Conservation (phyloP, 352 stramenopile species). For the Pythium sukuiense region DNA sequence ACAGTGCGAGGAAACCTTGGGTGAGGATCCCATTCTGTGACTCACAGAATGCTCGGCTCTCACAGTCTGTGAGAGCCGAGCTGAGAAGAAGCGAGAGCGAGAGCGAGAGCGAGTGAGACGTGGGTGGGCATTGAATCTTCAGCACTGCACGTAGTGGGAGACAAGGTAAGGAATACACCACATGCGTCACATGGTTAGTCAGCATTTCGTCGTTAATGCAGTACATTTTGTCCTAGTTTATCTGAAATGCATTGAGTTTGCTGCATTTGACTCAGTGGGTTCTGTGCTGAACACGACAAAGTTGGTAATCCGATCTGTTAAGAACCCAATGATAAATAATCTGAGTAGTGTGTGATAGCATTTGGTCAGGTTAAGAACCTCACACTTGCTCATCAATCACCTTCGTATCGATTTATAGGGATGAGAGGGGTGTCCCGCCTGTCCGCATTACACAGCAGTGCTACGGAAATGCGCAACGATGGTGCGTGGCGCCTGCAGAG, state of each 20-base stretch:
- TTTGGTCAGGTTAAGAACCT: neutral
- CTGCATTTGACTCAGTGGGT: neutral
- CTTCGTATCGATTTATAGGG: neutral
- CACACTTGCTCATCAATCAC: neutral
- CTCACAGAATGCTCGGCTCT: too few relatives aligned
- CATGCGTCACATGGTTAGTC: neutral
- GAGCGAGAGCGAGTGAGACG: neutral
- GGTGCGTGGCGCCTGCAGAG: neutral
- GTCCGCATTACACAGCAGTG: neutral
- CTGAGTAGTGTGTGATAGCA: too few relatives aligned
- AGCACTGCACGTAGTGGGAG: neutral
- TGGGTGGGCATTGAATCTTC: neutral
- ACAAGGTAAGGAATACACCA: neutral
- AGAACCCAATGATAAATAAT: neutral
- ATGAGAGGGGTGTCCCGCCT: neutral
- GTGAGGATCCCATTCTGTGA: neutral
- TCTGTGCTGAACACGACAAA: neutral
- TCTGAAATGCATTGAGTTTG: neutral
- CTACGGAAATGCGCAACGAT: neutral
- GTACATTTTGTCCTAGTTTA: neutral
- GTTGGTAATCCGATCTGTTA: neutral
- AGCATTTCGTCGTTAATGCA: neutral
- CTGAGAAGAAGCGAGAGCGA: neutral
- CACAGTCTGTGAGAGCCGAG: neutral
- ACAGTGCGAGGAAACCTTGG: neutral